phyloP scores from a whole-genome alignment of 805 yeast genomes.

The Yamadazyma sp. region DNA sequence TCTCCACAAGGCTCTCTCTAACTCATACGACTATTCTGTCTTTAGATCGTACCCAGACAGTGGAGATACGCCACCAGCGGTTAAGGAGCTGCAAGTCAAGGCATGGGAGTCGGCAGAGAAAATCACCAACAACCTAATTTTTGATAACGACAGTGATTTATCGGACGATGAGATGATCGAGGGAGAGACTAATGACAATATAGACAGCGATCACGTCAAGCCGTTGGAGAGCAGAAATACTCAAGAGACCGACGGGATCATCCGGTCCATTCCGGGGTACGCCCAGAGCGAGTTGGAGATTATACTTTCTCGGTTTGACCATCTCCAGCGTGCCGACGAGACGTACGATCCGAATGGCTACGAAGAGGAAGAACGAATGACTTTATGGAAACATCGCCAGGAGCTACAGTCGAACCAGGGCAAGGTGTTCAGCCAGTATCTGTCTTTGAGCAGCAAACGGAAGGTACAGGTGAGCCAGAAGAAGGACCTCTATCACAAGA shows the following conservation, averaged over 20 bases:
- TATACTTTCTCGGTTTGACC: slow-evolving; percentile 19
- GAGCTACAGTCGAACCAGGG: slow-evolving; percentile 35
- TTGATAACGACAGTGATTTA: slow-evolving; percentile 29
- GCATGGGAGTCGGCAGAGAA: slow-evolving; percentile 49
- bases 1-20: slow-evolving; percentile 31
- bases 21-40: slow-evolving; percentile 38
- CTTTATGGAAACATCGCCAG: slow-evolving; percentile 29
- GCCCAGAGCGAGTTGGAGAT: slow-evolving; percentile 36
- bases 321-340: neutral
- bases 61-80: slow-evolving; percentile 28
- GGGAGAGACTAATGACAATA: slow-evolving; percentile 13
- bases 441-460: slow-evolving; percentile 34
- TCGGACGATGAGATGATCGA: slow-evolving; percentile 21
- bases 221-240: neutral
- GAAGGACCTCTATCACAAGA: slow-evolving; percentile 36
- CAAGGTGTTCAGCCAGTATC: slow-evolving; percentile 31
- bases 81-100: slow-evolving; percentile 41
- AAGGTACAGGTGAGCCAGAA: slow-evolving; percentile 41
- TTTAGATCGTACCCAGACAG: slow-evolving; percentile 26
- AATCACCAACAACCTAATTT: slow-evolving; percentile 35
- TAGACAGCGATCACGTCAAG: slow-evolving; percentile 4
- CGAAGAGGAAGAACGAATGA: slow-evolving; percentile 25
- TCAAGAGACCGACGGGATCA: slow-evolving; percentile 5
- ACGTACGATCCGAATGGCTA: slow-evolving; percentile 2
- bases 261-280: slow-evolving; percentile 40